Conservation (phyloP, 768 basidiomycete genomes). For the Coprinopsis marcescibilis region DNA sequence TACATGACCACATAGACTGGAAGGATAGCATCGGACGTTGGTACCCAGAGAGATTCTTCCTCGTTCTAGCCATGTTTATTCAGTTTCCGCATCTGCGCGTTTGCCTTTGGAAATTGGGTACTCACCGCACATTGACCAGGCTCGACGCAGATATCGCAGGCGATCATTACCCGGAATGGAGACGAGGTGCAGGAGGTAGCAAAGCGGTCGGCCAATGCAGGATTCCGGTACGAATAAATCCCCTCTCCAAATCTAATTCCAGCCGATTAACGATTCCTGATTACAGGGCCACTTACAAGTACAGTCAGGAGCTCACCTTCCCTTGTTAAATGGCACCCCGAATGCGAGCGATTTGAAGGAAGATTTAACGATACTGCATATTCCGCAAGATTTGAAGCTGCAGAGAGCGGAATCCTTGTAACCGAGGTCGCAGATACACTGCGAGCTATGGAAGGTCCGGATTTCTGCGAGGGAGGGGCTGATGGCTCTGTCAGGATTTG, state of each 20-base stretch:
- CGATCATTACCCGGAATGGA: conserved; percentile 61
- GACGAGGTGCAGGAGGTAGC: conserved; percentile 65
- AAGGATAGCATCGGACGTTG: conserved; percentile 47
- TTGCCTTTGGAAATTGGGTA: conserved; percentile 20
- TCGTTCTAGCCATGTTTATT: conserved; percentile 27
- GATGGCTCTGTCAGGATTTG: conserved; percentile 22
- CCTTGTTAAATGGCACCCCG: conserved; percentile 43
- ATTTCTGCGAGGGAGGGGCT: conserved; percentile 38
- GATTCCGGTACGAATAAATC: conserved; percentile 57
- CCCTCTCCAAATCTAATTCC: conserved; percentile 50
- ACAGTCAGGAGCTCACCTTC: conserved; percentile 37
- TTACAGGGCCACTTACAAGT: neutral
- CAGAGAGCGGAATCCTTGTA: conserved; percentile 46
- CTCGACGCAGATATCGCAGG: conserved; percentile 48
- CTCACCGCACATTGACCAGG: conserved; percentile 23
- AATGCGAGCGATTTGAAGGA: conserved; percentile 55
- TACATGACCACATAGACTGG: conserved; percentile 60
- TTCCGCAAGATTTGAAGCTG: conserved; percentile 57
- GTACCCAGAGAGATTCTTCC: conserved; percentile 49
- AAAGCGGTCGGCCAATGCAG: conserved; percentile 49
- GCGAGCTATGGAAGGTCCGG: conserved; percentile 56
- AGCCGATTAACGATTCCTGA: conserved; percentile 3
- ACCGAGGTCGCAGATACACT: conserved; percentile 67
- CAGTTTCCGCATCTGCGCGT: neutral
- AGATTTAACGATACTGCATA: conserved; percentile 55